phyloP scores from a whole-genome alignment of 805 yeast genomes.

The Candida montana region DNA sequence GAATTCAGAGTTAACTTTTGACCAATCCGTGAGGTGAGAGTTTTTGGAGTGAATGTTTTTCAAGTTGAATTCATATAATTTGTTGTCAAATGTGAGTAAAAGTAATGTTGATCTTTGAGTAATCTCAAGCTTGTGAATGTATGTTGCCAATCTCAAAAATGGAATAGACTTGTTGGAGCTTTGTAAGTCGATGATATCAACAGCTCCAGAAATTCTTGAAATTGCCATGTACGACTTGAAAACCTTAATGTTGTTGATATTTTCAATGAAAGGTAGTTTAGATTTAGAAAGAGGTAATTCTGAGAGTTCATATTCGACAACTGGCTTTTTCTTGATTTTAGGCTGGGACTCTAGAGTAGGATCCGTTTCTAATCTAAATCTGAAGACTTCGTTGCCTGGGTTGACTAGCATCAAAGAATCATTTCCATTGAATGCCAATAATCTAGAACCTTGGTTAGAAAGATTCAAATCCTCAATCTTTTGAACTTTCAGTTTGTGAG shows the following conservation, averaged over 20 bases:
- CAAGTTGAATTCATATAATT: slow-evolving; percentile 61
- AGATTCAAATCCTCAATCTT: slow-evolving; percentile 41
- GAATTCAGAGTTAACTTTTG: slow-evolving; percentile 65
- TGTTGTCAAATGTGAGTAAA: slow-evolving; percentile 69
- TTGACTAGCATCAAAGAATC: slow-evolving; percentile 46
- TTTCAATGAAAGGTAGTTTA: slow-evolving; percentile 41
- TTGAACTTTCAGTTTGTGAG: slow-evolving; percentile 38
- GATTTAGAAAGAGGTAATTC: slow-evolving; percentile 30
- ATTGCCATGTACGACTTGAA: slow-evolving; percentile 46
- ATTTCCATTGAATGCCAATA: slow-evolving; percentile 43
- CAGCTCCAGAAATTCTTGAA: slow-evolving; percentile 59
- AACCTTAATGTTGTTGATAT: slow-evolving; percentile 48
- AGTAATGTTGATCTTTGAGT: slow-evolving; percentile 47
- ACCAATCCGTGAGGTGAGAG: slow-evolving; percentile 65
- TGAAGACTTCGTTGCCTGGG: slow-evolving; percentile 55
- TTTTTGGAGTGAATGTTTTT: slow-evolving; percentile 6
- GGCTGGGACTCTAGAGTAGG: slow-evolving; percentile 21
- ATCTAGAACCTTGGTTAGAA: slow-evolving; percentile 49
- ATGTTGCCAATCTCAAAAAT: slow-evolving; percentile 54
- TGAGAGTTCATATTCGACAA: slow-evolving; percentile 34
- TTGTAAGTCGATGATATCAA: slow-evolving; percentile 43
- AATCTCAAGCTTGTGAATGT: slow-evolving; percentile 59
- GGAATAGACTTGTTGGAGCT: slow-evolving; percentile 27
- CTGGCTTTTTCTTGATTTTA: slow-evolving; percentile 7
- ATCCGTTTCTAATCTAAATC: slow-evolving; percentile 30